These are phyloP conservation scores for Neopestalotiopsis rosae DNA, from an alignment of 2,329 filamentous ascomycete genomes.

Conservation along the genomic window DNA sequence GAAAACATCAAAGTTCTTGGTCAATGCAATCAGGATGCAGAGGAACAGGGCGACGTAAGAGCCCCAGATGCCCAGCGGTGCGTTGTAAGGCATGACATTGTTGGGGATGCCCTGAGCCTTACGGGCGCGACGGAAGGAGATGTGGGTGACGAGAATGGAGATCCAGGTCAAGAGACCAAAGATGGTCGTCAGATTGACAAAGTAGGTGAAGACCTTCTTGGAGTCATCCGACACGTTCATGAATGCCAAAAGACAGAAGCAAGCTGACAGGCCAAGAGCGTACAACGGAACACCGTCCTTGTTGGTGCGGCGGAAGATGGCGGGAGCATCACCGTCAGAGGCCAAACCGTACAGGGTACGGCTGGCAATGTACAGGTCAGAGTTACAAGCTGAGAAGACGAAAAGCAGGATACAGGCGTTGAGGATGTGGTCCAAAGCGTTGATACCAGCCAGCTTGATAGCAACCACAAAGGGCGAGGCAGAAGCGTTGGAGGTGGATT, in stretches of 20 bases:
- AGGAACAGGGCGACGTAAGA: constrained; percentile 72
- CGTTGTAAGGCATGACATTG: constrained; percentile 64
- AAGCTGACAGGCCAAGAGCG: constrained; percentile 64
- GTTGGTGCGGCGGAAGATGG: constrained; percentile 74
- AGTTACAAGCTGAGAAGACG: constrained; percentile 79
- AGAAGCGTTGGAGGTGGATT: constrained; percentile 52
- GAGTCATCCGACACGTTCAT: constrained; percentile 67
- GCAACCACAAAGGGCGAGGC: constrained; percentile 80
- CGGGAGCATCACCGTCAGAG: constrained; percentile 72
- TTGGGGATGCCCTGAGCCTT: constrained; percentile 64
- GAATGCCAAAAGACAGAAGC: constrained; percentile 71
- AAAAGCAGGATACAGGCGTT: constrained; percentile 79
- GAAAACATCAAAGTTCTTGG: constrained; percentile 84
- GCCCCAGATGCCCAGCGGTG: constrained; percentile 74
- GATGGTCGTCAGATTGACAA: constrained; percentile 71
- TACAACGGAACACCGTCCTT: constrained; percentile 73
- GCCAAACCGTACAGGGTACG: constrained; percentile 77
- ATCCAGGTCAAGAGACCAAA: constrained; percentile 72
- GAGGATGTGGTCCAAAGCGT: constrained; percentile 67
- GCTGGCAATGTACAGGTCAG: constrained; percentile 77
- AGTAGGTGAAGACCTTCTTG: constrained; percentile 65
- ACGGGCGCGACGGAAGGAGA: constrained; percentile 68
- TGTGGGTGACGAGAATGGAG: constrained; percentile 70
- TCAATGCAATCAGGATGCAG: constrained; percentile 75
- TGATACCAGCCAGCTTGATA: constrained; percentile 67